Conservation (phyloP, 208 protist species). For the Leptomonas pyrrhocoris region DNA sequence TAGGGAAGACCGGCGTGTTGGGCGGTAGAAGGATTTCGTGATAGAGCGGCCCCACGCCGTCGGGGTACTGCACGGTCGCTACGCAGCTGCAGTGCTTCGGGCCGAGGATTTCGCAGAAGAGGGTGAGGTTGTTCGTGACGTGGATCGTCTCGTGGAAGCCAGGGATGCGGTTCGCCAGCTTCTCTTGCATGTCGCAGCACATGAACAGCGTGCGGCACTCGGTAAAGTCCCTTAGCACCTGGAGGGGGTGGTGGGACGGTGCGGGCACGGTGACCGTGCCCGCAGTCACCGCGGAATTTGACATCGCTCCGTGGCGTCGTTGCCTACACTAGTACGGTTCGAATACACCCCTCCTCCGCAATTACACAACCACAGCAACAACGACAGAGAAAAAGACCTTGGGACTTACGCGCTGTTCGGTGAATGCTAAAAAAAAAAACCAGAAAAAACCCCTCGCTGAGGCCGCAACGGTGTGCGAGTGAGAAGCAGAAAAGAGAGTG, state of each 20-base stretch:
- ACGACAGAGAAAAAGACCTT: too few relatives aligned
- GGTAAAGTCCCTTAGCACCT: slow-evolving; percentile 7
- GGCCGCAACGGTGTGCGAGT: too few relatives aligned
- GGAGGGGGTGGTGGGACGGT: neutral
- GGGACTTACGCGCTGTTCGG: too few relatives aligned
- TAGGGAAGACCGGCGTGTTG: slow-evolving; percentile 48
- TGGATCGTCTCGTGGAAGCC: slow-evolving; percentile 54
- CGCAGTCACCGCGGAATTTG: neutral
- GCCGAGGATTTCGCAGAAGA: slow-evolving; percentile 43
- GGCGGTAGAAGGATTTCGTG: slow-evolving; percentile 55
- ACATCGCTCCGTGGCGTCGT: neutral
- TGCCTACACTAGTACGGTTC: too few relatives aligned
- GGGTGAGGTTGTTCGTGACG: slow-evolving; percentile 50
- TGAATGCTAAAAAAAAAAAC: too few relatives aligned
- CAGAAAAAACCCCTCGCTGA: too few relatives aligned
- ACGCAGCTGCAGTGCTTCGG: slow-evolving; percentile 43
- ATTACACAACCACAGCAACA: too few relatives aligned
- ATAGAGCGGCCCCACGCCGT: slow-evolving; percentile 46
- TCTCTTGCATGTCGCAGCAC: slow-evolving; percentile 86
- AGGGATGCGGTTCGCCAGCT: slow-evolving; percentile 39
- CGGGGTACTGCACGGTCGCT: slow-evolving; percentile 64
- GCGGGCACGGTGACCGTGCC: slow-evolving; percentile 16
- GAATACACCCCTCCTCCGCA: too few relatives aligned
- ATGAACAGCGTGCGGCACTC: slow-evolving; percentile 68
- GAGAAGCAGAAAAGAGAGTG: too few relatives aligned